A percentile compares a stretch with the other conserved stretches of the same genome.
Evolutionary conservation across 2,329 filamentous ascomycete species (phyloP).

Genomic region (Pseudogymnoascus sp.): DNA sequence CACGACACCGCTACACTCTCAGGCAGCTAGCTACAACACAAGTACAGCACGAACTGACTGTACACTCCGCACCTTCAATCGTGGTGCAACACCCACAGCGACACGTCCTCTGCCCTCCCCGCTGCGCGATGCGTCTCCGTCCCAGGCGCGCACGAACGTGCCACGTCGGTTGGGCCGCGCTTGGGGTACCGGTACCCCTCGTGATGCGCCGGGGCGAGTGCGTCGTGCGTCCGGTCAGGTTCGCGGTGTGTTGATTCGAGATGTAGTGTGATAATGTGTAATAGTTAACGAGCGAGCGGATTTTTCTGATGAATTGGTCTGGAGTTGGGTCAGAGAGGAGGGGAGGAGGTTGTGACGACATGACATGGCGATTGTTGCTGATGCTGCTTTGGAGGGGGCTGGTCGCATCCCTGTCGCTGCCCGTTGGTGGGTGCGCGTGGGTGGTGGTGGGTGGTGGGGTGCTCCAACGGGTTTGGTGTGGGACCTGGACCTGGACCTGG

Average conservation of each 20-base stretch:
- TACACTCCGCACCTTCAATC: background rate
- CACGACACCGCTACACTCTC: background rate
- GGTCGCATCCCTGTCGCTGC: background rate
- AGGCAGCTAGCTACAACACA: slow-evolving; percentile 1
- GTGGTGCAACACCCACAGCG: slow-evolving; percentile 3
- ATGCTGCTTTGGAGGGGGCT: background rate
- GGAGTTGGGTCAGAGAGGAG: background rate
- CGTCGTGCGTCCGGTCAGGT: background rate
- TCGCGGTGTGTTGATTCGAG: background rate
- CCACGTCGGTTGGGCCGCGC: slow-evolving; percentile 4
- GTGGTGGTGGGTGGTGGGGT: background rate
- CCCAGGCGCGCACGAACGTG: background rate
- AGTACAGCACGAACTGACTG: background rate
- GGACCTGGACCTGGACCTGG: background rate
- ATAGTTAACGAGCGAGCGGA: background rate
- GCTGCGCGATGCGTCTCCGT: background rate
- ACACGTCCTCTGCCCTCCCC: background rate
- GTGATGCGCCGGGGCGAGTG: background rate
- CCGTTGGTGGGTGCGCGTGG: background rate
- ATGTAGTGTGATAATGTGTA: background rate
- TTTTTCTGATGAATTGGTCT: background rate
- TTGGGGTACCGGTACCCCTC: background rate
- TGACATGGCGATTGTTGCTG: background rate
- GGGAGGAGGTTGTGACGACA: background rate
- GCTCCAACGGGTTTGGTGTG: background rate